Percentiles rank a stretch among this genome's conserved stretches.
Evolutionary conservation across 306 rosid species (phyloP).

Genomic region (Trifolium subterraneum): DNA sequence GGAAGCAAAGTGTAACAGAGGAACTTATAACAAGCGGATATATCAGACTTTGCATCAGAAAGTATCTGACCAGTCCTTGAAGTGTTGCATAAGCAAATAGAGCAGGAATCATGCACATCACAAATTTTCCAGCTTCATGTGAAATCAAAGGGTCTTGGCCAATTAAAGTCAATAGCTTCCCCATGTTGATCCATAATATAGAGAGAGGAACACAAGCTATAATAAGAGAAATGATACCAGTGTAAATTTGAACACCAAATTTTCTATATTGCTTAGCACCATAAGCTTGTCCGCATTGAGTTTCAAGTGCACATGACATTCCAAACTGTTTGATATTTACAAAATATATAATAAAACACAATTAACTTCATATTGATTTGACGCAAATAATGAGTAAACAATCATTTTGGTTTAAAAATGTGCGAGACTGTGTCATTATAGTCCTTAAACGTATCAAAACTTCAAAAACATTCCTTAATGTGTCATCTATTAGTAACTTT

Average conservation of each 20-base stretch:
- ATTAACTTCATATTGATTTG: not conserved
- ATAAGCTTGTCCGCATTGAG: conserved; percentile 70
- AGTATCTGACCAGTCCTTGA: conserved; percentile 65
- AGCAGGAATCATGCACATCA: conserved; percentile 70
- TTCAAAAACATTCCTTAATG: not conserved
- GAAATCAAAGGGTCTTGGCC: conserved; percentile 92
- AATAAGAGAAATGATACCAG: conserved; percentile 57
- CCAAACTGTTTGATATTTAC: conserved; percentile 58
- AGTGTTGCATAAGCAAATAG: conserved; percentile 76
- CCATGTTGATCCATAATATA: conserved; percentile 66
- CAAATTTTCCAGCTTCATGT: conserved; percentile 71
- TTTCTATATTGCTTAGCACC: conserved; percentile 68
- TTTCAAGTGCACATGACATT: conserved; percentile 72
- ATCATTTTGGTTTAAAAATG: not conserved
- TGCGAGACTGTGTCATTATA: not conserved
- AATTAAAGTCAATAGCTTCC: conserved; percentile 52
- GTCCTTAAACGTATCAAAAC: not conserved
- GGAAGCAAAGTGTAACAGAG: conserved; percentile 57
- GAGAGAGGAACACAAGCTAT: conserved; percentile 69
- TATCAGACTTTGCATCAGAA: conserved; percentile 67
- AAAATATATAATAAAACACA: conserved; percentile 2
- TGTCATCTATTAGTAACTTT: not conserved
- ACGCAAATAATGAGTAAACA: not conserved
- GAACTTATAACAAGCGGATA: conserved; percentile 66
- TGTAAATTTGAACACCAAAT: conserved; percentile 60